Conservation (phyloP, 805 yeast species). For the Metschnikowia baotianmanensis region DNA sequence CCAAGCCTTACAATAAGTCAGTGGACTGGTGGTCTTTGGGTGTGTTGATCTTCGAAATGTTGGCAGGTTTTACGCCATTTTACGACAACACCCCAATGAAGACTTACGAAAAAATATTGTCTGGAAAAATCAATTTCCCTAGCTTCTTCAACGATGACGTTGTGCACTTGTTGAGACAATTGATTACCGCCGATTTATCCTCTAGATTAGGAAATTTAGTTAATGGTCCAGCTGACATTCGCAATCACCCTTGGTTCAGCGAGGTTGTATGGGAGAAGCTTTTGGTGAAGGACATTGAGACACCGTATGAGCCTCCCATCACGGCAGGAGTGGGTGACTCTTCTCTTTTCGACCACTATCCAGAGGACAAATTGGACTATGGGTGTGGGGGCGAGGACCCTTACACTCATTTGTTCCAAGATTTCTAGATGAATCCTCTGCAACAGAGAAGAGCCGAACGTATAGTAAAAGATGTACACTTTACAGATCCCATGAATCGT, state of each 20-base stretch:
- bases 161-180: conserved; percentile 46
- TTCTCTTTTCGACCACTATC: conserved; percentile 41
- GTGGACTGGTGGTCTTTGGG: conserved; percentile 70
- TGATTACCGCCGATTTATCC: conserved; percentile 55
- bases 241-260: conserved; percentile 56
- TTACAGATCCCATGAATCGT: too few relatives aligned
- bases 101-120: conserved; percentile 57
- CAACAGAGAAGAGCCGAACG: neutral
- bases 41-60: conserved; percentile 58
- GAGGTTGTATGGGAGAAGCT: conserved; percentile 63
- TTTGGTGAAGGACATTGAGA: conserved; percentile 54
- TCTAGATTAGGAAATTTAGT: conserved; percentile 56
- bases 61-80: conserved; percentile 61
- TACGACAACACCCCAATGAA: conserved; percentile 64
- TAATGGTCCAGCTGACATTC: conserved; percentile 56
- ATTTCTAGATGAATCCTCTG: conserved; percentile 24
- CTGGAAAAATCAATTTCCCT: conserved; percentile 53
- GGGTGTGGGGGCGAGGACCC: conserved; percentile 41
- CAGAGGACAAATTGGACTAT: conserved; percentile 43
- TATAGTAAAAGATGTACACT: too few relatives aligned
- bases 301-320: conserved; percentile 64
- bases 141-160: conserved; percentile 54
- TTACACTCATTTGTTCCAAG: conserved; percentile 33
- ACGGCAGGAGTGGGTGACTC: conserved; percentile 65
- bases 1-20: conserved; percentile 59